A percentile compares a stretch with the other conserved stretches of the same genome.
Evolutionary conservation across 345 rosid species (phyloP).

Genomic region (Pistacia vera): DNA sequence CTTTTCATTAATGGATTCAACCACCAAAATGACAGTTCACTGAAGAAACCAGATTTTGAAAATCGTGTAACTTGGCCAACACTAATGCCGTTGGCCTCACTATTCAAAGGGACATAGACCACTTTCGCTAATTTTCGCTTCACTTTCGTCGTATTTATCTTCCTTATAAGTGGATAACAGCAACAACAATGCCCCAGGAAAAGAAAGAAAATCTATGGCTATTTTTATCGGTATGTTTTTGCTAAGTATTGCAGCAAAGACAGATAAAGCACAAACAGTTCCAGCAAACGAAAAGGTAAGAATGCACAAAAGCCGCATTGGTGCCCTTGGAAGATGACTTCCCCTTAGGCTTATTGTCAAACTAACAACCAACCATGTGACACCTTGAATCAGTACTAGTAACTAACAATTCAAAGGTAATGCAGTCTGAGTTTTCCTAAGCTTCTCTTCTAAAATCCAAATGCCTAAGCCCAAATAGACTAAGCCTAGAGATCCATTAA

Average conservation of each 20-base stretch:
- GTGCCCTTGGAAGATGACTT: slow-evolving; percentile 29
- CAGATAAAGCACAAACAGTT: slow-evolving; percentile 32
- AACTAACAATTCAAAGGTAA: slow-evolving; percentile 45
- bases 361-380: slow-evolving; percentile 38
- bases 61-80: slow-evolving; percentile 39
- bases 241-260: slow-evolving; percentile 24
- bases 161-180: slow-evolving; percentile 24
- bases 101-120: slow-evolving; percentile 37
- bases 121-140: neutral
- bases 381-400: slow-evolving; percentile 31
- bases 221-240: slow-evolving; percentile 16
- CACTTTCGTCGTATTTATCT: neutral
- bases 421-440: slow-evolving; percentile 35
- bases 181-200: slow-evolving; percentile 42
- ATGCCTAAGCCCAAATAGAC: slow-evolving; percentile 53
- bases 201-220: slow-evolving; percentile 29
- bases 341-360: slow-evolving; percentile 21
- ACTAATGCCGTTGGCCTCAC: slow-evolving; percentile 1
- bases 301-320: neutral
- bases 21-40: slow-evolving; percentile 59
- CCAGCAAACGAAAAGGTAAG: slow-evolving; percentile 28
- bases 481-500: slow-evolving; percentile 66
- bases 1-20: slow-evolving; percentile 50
- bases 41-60: slow-evolving; percentile 43
- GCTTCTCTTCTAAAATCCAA: slow-evolving; percentile 61